Conservation (phyloP, 2,329 filamentous ascomycete genomes). For the Stromatinia cepivora region DNA sequence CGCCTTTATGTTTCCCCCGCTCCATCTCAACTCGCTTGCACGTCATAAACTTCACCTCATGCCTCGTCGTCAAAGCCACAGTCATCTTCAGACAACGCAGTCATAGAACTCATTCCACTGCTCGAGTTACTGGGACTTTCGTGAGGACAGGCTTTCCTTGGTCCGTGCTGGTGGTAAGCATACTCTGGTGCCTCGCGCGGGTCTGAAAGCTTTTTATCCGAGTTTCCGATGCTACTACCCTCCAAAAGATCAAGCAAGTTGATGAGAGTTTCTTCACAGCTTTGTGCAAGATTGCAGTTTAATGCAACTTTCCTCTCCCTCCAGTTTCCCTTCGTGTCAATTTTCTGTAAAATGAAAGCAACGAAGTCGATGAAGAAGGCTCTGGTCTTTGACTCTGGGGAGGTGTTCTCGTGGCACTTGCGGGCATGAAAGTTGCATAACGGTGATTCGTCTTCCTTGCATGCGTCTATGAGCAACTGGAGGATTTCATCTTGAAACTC, state of each 20-base stretch:
- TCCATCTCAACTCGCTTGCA: no score
- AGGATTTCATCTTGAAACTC: not conserved
- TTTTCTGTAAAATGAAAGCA: not conserved
- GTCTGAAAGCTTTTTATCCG: not conserved
- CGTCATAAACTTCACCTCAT: no score
- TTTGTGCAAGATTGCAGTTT: not conserved
- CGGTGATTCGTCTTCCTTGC: not conserved
- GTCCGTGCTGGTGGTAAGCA: not conserved
- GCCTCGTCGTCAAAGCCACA: no score
- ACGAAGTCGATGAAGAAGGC: not conserved
- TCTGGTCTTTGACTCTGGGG: not conserved
- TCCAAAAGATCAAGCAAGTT: not conserved
- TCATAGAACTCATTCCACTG: not conserved
- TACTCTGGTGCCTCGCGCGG: not conserved
- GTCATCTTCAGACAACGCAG: no score
- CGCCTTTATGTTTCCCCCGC: no score
- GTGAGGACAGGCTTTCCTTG: not conserved
- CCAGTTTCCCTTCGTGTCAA: not conserved
- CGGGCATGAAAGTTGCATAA: not conserved
- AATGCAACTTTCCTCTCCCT: not conserved
- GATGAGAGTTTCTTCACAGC: not conserved
- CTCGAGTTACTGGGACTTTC: fast-evolving
- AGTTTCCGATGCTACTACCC: not conserved
- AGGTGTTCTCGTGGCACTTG: not conserved
- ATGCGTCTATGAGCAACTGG: not conserved